These are phyloP conservation scores for Exophiala sideris DNA, from an alignment of 2,329 filamentous ascomycete species.

Conservation along the genomic window DNA sequence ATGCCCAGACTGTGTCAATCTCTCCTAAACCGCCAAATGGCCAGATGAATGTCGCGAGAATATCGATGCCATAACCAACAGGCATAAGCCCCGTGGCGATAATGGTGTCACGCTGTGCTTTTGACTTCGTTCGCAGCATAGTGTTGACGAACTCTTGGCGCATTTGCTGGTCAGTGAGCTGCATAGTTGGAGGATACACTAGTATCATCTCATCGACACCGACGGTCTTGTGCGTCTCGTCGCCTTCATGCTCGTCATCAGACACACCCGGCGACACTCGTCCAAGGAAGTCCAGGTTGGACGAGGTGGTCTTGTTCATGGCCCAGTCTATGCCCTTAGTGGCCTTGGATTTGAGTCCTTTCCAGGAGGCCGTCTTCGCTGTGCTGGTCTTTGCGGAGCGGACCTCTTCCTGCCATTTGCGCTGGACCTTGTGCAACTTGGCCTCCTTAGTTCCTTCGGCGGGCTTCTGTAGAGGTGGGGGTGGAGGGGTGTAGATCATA, in stretches of 20 bases:
- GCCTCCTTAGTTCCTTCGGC: slow-evolving; percentile 42
- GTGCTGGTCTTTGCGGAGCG: slow-evolving; percentile 41
- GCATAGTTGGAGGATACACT: slow-evolving; percentile 37
- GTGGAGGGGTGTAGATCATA: slow-evolving; percentile 45
- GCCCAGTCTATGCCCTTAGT: slow-evolving; percentile 41
- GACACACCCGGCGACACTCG: slow-evolving; percentile 33
- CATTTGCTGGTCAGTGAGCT: slow-evolving; percentile 33
- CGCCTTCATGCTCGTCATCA: slow-evolving; percentile 32
- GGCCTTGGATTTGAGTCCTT: slow-evolving; percentile 42
- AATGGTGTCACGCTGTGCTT: slow-evolving; percentile 42
- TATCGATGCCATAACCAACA: slow-evolving; percentile 28
- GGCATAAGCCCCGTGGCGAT: slow-evolving; percentile 44
- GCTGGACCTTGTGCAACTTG: slow-evolving; percentile 42
- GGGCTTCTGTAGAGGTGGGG: slow-evolving; percentile 41
- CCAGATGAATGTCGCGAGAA: slow-evolving; percentile 31
- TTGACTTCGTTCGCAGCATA: slow-evolving; percentile 41
- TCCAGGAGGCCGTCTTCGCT: slow-evolving; percentile 41
- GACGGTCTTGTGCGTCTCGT: slow-evolving; percentile 36
- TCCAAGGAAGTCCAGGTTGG: slow-evolving; percentile 45
- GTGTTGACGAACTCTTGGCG: slow-evolving; percentile 42
- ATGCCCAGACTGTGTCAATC: slow-evolving; percentile 34
- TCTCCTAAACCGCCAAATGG: slow-evolving; percentile 34
- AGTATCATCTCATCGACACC: slow-evolving; percentile 42
- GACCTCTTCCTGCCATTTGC: slow-evolving; percentile 47
- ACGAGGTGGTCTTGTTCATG: slow-evolving; percentile 39